Evolutionary conservation across 2,329 filamentous ascomycete species (phyloP), one percentile per base, ranked within the genome.

Genomic region (Fusarium staphyleae): DNA sequence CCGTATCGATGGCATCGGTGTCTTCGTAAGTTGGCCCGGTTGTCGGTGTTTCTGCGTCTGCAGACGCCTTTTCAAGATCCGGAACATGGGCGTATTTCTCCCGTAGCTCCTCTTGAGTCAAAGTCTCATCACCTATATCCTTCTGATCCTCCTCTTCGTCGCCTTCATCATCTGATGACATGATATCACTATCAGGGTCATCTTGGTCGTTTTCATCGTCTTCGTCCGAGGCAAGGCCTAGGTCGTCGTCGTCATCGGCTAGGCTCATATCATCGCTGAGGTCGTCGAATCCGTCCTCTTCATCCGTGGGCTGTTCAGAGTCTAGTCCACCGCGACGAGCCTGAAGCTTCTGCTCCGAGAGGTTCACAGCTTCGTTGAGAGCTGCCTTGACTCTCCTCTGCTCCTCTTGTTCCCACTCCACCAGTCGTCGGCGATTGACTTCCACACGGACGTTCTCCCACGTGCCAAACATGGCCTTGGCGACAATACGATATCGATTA

Each of bases 281-380:
- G 39, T 79, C 77, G 13, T 80, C 80, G 18, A 76, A 74, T 11
- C 75, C 76, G 29, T 77, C 75, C 5, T 75, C 78, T 2, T 79
- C 78, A 11, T 79, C 73, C 1, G 74, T 77, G 1, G 72, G 70
- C 3, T 73, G 63, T 61, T 86, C 84, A 0, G 82, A 84, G 52
- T 84, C 85, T 5, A 79, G 62, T 14, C 78, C 80, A 2, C 77
- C 73, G 48, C 77, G 79, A n/a, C 85, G 79, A 13, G 86, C 84
- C 60, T 88, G 84, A 1, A 90, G 75, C 66, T 89, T 86, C 63
- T 84, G 82, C 56, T 88, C 88, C 0, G 87, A 90, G 50, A 87
- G 80, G 56, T 87, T 89, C 65, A 90, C 87, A 65, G 86, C 89
- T 75, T 88, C 86, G 65, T 88, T 90, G 66, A 89, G 80, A 41